Evolutionary conservation across 2,329 filamentous ascomycete species (phyloP).

Genomic region (Penicillium sp.): DNA sequence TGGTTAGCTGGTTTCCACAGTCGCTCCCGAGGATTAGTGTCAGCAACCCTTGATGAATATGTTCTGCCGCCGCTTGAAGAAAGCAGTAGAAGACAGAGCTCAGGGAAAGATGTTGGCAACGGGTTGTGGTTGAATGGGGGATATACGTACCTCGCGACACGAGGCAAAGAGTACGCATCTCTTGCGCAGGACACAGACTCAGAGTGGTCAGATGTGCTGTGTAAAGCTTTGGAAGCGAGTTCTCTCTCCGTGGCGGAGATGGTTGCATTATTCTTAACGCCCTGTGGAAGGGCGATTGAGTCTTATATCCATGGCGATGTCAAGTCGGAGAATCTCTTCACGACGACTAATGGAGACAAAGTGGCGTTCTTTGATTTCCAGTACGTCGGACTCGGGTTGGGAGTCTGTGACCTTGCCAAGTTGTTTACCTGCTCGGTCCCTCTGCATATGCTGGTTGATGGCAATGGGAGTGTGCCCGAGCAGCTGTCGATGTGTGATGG

Average conservation of each 20-base stretch:
- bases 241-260: slow-evolving; percentile 51
- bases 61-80: slow-evolving; percentile 58
- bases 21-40: slow-evolving; percentile 48
- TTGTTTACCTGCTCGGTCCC: slow-evolving; percentile 67
- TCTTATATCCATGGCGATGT: slow-evolving; percentile 68
- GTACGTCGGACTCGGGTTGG: slow-evolving; percentile 64
- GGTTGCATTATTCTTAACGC: slow-evolving; percentile 54
- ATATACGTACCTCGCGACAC: slow-evolving; percentile 67
- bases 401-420: slow-evolving; percentile 66
- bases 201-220: slow-evolving; percentile 58
- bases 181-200: slow-evolving; percentile 50
- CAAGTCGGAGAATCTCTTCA: slow-evolving; percentile 68
- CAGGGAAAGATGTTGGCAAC: slow-evolving; percentile 15
- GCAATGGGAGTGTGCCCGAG: slow-evolving; percentile 32
- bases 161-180: slow-evolving; percentile 55
- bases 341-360: slow-evolving; percentile 47
- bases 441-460: slow-evolving; percentile 49
- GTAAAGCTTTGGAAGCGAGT: slow-evolving; percentile 30
- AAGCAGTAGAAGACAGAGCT: slow-evolving; percentile 31
- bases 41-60: slow-evolving; percentile 29
- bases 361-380: slow-evolving; percentile 71
- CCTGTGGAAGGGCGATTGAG: slow-evolving; percentile 48
- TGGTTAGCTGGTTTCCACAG: slow-evolving; percentile 65
- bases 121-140: slow-evolving; percentile 65
- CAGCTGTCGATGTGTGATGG: slow-evolving; percentile 52